These are phyloP conservation scores for Neofusicoccum laricinum DNA, from an alignment of 2,329 filamentous ascomycete species.

Conservation along the genomic window DNA sequence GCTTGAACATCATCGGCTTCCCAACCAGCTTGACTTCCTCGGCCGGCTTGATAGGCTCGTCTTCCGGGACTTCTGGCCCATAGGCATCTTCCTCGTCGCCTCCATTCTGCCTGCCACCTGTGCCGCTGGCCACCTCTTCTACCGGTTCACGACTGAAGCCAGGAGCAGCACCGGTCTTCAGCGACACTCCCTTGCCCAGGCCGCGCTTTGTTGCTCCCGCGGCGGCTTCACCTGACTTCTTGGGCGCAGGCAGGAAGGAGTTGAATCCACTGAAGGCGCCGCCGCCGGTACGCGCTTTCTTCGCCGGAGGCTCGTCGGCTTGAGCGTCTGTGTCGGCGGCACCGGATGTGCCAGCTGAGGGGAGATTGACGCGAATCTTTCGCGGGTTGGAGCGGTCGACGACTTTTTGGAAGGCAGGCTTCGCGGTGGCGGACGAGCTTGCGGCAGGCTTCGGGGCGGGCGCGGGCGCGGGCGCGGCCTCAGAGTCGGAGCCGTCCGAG, in stretches of 20 bases:
- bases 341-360: conserved; percentile 44
- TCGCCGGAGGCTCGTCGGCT: conserved; percentile 59
- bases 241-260: conserved; percentile 81
- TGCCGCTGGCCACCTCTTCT: conserved; percentile 32
- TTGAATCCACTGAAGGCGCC: conserved; percentile 79
- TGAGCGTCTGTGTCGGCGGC: conserved; percentile 24
- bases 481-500: conserved; percentile 67
- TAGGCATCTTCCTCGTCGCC: background rate
- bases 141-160: conserved; percentile 69
- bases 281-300: conserved; percentile 63
- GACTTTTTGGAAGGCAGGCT: conserved; percentile 72
- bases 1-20: conserved; percentile 84
- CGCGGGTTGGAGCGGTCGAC: conserved; percentile 77
- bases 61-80: background rate
- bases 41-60: conserved; percentile 53
- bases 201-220: conserved; percentile 31
- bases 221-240: conserved; percentile 45
- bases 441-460: conserved; percentile 30
- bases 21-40: conserved; percentile 65
- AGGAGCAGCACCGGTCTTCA: conserved; percentile 81
- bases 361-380: conserved; percentile 80
- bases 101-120: conserved; percentile 25
- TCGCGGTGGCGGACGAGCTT: conserved; percentile 28
- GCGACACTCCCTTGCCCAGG: conserved; percentile 58
- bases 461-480: conserved; percentile 38